These are phyloP conservation scores for Fremontodendron californicum DNA, from an alignment of 345 rosid species.

Conservation along the genomic window DNA sequence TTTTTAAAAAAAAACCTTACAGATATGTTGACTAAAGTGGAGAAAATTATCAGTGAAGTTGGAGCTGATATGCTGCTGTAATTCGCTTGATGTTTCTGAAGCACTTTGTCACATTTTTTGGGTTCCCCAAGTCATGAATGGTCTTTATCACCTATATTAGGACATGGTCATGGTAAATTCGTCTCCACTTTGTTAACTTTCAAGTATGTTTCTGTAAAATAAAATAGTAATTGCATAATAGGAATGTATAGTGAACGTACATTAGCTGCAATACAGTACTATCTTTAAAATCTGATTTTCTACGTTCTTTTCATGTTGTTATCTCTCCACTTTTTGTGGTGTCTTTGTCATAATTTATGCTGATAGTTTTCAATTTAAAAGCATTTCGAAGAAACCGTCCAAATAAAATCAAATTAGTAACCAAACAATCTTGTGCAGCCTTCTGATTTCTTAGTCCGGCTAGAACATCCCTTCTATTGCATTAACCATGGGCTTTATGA, in stretches of 20 bases:
- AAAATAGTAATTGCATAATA: background rate
- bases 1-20: conserved; percentile 23
- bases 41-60: conserved; percentile 52
- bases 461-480: background rate
- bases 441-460: background rate
- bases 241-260: background rate
- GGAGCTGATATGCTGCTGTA: conserved; percentile 38
- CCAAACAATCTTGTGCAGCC: background rate
- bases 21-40: conserved; percentile 81
- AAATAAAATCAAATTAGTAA: no score
- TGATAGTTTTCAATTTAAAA: background rate
- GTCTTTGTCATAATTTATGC: background rate
- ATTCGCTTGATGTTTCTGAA: conserved; percentile 1
- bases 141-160: background rate
- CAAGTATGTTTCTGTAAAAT: background rate
- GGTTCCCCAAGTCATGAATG: background rate
- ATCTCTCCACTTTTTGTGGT: background rate
- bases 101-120: background rate
- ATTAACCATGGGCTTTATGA: background rate
- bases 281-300: background rate
- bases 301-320: background rate
- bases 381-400: background rate
- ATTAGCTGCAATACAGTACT: background rate
- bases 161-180: background rate
- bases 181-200: background rate